Percentiles rank a stretch among this genome's conserved stretches.
Conservation (phyloP, 2,329 filamentous ascomycete species). For the Ceratocystis smalleyi region DNA sequence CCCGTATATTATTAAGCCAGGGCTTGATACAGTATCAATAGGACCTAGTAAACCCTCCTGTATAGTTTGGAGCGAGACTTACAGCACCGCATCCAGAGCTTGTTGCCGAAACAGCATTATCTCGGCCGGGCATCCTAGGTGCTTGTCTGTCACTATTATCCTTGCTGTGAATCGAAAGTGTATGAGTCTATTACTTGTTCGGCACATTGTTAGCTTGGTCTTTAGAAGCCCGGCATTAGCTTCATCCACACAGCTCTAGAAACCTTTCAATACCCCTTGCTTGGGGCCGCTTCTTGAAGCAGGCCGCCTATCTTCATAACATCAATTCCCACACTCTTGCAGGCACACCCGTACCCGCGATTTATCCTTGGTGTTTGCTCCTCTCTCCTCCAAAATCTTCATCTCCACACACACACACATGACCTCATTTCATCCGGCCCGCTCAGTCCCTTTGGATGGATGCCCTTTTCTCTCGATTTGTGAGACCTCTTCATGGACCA, state of each 20-base stretch:
- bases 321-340: not conserved
- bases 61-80: not conserved
- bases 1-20: not conserved
- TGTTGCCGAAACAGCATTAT: not conserved
- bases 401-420: not conserved
- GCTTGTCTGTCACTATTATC: not conserved
- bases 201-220: too few species aligned
- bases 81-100: not conserved
- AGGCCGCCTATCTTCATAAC: not conserved
- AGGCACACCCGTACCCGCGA: not conserved
- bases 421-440: not conserved
- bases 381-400: not conserved
- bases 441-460: not conserved
- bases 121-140: not conserved
- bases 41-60: not conserved
- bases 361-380: not conserved
- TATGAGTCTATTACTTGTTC: not conserved
- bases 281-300: too few species aligned
- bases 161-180: not conserved
- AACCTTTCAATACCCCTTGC: too few species aligned
- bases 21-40: not conserved
- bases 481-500: not conserved
- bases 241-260: too few species aligned
- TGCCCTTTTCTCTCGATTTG: not conserved
- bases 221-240: too few species aligned